Percentiles rank a stretch among this genome's conserved stretches.
phyloP scores from a whole-genome alignment of 305 asterid species.

The Nicotiana rustica region DNA sequence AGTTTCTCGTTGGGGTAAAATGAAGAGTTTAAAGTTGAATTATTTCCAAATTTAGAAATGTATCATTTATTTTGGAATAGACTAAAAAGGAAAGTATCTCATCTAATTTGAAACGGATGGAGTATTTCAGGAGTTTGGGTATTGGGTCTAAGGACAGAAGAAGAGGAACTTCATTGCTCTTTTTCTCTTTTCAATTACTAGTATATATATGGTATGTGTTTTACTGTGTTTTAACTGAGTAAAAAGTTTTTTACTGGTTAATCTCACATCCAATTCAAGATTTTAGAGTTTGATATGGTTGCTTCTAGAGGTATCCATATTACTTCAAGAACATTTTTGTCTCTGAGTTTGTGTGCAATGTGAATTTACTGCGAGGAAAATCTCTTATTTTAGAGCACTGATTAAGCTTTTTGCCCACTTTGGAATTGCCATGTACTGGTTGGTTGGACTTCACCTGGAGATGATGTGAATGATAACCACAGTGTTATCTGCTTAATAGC shows the following conservation, averaged over 20 bases:
- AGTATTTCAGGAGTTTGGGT: not conserved
- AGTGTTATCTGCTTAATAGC: not conserved
- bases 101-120: no score
- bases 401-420: not conserved
- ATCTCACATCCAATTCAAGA: not conserved
- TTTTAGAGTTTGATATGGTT: constrained; percentile 24
- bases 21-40: no score
- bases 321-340: not conserved
- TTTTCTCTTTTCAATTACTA: not conserved
- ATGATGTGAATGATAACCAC: not conserved
- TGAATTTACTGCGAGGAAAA: not conserved
- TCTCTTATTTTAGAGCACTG: not conserved
- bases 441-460: not conserved
- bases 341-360: not conserved
- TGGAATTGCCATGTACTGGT: constrained; percentile 6
- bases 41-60: no score
- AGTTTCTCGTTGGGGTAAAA: no score
- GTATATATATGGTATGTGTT: not conserved
- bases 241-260: not conserved
- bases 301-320: not conserved
- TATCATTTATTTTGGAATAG: no score
- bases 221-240: not conserved
- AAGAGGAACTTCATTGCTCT: not conserved
- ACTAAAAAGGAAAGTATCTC: no score
- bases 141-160: constrained; percentile 26